A percentile compares a stretch with the other conserved stretches of the same genome.
Evolutionary conservation across 768 basidiomycete genomes (phyloP).

Genomic region (Pisolithus tinctorius): DNA sequence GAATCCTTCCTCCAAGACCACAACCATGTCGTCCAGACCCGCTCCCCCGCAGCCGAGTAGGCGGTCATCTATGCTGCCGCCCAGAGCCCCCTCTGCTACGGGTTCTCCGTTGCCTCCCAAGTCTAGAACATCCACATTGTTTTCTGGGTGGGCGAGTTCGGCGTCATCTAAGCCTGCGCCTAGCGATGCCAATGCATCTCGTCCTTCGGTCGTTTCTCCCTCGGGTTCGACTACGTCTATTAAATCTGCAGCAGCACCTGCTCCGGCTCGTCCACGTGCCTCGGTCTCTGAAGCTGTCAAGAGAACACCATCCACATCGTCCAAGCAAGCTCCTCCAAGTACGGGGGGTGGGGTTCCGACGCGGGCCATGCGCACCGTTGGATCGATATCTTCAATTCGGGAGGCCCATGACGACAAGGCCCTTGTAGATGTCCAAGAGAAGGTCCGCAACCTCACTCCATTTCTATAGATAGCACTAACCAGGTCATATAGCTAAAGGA

Average conservation of each 20-base stretch:
- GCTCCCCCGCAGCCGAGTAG: slow-evolving; percentile 27
- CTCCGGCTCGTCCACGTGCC: slow-evolving; percentile 51
- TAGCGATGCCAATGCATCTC: slow-evolving; percentile 23
- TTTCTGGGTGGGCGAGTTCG: slow-evolving; percentile 20
- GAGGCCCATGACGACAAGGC: slow-evolving; percentile 60
- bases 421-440: slow-evolving; percentile 50
- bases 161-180: slow-evolving; percentile 13
- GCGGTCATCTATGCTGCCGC: slow-evolving; percentile 25
- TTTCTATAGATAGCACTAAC: slow-evolving; percentile 1
- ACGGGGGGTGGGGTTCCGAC: slow-evolving; percentile 24
- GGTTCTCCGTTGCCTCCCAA: slow-evolving; percentile 30
- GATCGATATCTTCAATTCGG: slow-evolving; percentile 69
- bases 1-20: slow-evolving; percentile 24
- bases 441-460: slow-evolving; percentile 34
- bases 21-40: slow-evolving; percentile 29
- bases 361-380: slow-evolving; percentile 40
- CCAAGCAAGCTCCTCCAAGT: slow-evolving; percentile 32
- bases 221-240: slow-evolving; percentile 43
- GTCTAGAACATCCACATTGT: slow-evolving; percentile 29
- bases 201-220: slow-evolving; percentile 52
- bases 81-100: slow-evolving; percentile 34
- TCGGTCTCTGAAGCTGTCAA: slow-evolving; percentile 61
- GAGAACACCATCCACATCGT: slow-evolving; percentile 38
- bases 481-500: slow-evolving; percentile 46
- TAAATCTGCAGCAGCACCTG: slow-evolving; percentile 32